Percentiles rank a stretch among this genome's conserved stretches.
Evolutionary conservation across 495 filamentous ascomycete genomes (phyloP).

Genomic region (Penicillium simplicissimum): DNA sequence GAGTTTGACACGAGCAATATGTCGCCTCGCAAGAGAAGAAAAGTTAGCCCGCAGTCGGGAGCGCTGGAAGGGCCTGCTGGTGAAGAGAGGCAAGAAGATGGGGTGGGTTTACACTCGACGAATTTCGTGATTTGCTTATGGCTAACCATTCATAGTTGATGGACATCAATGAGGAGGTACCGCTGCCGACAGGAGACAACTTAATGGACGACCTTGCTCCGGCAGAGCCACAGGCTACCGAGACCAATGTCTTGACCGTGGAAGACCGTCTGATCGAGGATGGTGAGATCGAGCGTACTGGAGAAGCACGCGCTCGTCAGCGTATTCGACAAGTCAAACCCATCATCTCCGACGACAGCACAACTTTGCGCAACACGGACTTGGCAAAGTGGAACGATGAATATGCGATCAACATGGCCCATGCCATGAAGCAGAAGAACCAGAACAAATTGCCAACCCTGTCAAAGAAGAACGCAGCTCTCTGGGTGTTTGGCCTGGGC

Average conservation of each 20-base stretch:
- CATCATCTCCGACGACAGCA: constrained; percentile 33
- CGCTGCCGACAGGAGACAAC: background rate
- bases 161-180: background rate
- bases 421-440: constrained; percentile 44
- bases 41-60: background rate
- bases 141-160: background rate
- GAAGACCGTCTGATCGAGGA: background rate
- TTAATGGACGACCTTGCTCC: background rate
- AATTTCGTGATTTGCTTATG: background rate
- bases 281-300: background rate
- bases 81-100: constrained; percentile 1
- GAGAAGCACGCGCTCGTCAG: constrained; percentile 9
- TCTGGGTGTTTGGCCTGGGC: constrained; percentile 54
- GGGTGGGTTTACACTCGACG: constrained; percentile 19
- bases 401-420: constrained; percentile 57
- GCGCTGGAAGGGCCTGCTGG: background rate
- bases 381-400: constrained; percentile 59
- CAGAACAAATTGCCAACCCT: constrained; percentile 38
- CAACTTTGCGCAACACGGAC: constrained; percentile 50
- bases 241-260: background rate
- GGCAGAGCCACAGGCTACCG: background rate
- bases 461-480: constrained; percentile 57
- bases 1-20: constrained; percentile 31
- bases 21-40: constrained; percentile 20
- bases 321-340: background rate